phyloP scores from a whole-genome alignment of 176 grass and related monocot genomes.

The Lolium multiflorum region DNA sequence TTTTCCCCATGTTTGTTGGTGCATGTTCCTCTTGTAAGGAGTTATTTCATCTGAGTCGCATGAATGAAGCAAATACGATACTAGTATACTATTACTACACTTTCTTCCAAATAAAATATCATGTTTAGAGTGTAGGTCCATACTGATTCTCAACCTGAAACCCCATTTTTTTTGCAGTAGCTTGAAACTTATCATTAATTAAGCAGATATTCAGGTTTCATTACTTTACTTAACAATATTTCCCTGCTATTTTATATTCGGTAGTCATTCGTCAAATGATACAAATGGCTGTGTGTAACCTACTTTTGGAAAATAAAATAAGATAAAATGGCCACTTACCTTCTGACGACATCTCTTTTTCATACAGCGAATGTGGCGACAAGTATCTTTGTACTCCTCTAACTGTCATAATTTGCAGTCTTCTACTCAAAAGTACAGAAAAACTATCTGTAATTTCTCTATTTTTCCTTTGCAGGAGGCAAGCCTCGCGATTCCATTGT shows the following conservation, averaged over 20 bases:
- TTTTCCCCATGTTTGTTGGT: background rate
- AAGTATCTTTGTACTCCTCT: conserved; percentile 28
- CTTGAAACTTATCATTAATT: background rate
- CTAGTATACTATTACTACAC: too few relatives aligned
- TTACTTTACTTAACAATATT: background rate
- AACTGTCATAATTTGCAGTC: background rate
- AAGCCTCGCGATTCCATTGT: conserved; percentile 81
- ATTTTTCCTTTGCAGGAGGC: conserved; percentile 73
- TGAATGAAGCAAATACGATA: background rate
- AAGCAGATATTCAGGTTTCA: background rate
- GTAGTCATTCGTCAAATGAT: conserved; percentile 4
- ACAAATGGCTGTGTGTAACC: background rate
- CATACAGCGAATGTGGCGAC: background rate
- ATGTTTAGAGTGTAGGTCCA: conserved; percentile 8
- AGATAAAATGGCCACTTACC: background rate
- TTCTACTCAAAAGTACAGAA: conserved; percentile 13
- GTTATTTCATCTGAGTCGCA: conserved; percentile 16
- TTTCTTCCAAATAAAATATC: background rate
- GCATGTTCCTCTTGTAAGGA: background rate
- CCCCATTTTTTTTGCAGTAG: background rate
- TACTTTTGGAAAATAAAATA: background rate
- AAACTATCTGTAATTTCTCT: background rate
- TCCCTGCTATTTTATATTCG: background rate
- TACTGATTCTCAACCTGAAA: background rate
- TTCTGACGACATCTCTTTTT: conserved; percentile 22